phyloP scores from a whole-genome alignment of 83 land plant genomes.

The Thuja plicata region DNA sequence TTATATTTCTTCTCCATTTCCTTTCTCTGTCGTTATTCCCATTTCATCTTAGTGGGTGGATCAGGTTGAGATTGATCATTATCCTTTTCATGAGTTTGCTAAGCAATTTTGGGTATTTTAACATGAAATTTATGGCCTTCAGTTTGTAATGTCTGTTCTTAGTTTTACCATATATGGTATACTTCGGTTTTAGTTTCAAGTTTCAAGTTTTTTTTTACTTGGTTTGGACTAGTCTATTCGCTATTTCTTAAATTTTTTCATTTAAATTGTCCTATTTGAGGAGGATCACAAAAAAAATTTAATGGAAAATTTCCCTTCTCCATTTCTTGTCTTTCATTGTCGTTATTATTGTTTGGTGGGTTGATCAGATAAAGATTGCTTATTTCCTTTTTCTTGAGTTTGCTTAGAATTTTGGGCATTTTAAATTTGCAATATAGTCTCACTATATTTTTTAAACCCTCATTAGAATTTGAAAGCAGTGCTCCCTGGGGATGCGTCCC shows the following conservation, averaged over 20 bases:
- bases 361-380: too few relatives aligned
- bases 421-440: too few relatives aligned
- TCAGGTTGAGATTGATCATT: background rate
- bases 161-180: background rate
- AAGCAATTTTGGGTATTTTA: background rate
- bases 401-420: too few relatives aligned
- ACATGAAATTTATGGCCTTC: background rate
- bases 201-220: background rate
- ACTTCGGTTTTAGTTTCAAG: background rate
- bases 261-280: too few relatives aligned
- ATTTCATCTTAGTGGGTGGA: background rate
- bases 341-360: background rate
- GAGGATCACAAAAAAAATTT: too few relatives aligned
- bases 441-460: background rate
- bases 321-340: background rate
- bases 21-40: background rate
- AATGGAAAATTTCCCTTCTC: too few relatives aligned
- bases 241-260: too few relatives aligned
- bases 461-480: background rate
- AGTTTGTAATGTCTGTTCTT: background rate
- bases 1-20: background rate
- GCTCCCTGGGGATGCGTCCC: too few relatives aligned
- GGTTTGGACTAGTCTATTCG: background rate
- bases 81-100: background rate
- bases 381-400: too few relatives aligned